Conservation (phyloP, 352 stramenopile species). For the Thraustochytrium sp. region DNA sequence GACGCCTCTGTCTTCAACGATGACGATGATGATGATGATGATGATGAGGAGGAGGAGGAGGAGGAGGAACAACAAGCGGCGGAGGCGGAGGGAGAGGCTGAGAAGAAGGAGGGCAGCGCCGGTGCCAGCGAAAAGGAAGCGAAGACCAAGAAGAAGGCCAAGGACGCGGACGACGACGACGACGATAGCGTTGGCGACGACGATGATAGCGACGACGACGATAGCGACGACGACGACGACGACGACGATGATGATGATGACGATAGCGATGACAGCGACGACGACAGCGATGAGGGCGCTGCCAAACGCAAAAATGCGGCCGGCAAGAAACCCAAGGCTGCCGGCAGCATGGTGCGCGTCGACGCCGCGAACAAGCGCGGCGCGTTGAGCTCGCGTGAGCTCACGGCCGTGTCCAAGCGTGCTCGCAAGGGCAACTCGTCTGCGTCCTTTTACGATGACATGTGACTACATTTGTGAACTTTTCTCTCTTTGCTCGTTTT, state of each 20-base stretch:
- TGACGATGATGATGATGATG: background rate
- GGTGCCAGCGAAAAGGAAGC: background rate
- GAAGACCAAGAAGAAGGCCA: background rate
- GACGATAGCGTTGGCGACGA: background rate
- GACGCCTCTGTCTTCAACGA: slow-evolving; percentile 20
- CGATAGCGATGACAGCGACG: background rate
- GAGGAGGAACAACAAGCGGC: background rate
- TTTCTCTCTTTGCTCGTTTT: no score
- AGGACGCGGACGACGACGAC: background rate
- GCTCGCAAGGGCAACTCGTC: background rate
- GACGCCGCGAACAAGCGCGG: no score
- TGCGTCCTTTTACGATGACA: slow-evolving; percentile 14
- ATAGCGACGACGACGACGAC: background rate
- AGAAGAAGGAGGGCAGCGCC: background rate
- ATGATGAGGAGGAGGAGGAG: slow-evolving; percentile 6
- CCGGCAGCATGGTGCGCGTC: no score
- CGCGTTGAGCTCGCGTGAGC: no score
- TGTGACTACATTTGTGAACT: background rate
- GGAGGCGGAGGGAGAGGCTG: background rate
- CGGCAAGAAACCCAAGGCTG: background rate
- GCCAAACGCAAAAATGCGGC: background rate
- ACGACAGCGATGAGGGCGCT: background rate
- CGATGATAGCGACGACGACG: background rate
- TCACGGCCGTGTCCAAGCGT: background rate
- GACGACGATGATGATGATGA: slow-evolving; percentile 19